Base-by-base conservation (phyloP, 169 alveolate species). In the Cryptosporidium sp. region DNA sequence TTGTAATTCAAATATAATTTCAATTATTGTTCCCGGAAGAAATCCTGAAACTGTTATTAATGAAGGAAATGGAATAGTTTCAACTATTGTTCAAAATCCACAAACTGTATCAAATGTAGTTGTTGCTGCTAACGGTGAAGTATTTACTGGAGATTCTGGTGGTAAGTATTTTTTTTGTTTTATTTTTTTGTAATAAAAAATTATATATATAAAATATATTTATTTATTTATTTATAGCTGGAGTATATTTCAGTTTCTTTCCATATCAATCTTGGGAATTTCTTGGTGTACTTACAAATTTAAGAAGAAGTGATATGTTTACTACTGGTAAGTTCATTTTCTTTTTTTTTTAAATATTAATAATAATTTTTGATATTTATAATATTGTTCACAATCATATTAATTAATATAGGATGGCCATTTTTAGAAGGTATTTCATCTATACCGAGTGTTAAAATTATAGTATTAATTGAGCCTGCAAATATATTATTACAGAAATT, bases 201-300 rank as follows among this genome's bases (percentile, higher is more conserved):
- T 37, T 37, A 37, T 5, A 31, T 14, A 16, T 44, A 70, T 39
- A 5, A 44, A 14, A 44, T 23, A 26, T 18, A 39, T 42, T n/a
- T 69, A 45, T 56, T 18, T 26, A 26, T 29, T 31, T 31, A 31
- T 31, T 31, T 31, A 31, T 31, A 80, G 89, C 70, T 12, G 89
- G 80, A 29, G 52, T 80, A 1, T 80, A 80, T 62, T 80, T 62
- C 65, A 80, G 89, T 48, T 80, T 80, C 26, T 60, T 42, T 42
- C 89, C 89, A 45, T 80, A 62, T 29, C 73, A 60, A 80, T 31
- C 72, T 21, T 80, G 89, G 89, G 89, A 80, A 42, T 80, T 80
- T 42, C 75, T 80, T 44, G 89, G 89, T 42, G 89, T 80, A 12
- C 37, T 80, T n/a, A 80, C 89, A 14, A 80, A 80, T 62, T 26